phyloP scores from a whole-genome alignment of 2,329 filamentous ascomycete genomes.

The Aureobasidium mangrovei region DNA sequence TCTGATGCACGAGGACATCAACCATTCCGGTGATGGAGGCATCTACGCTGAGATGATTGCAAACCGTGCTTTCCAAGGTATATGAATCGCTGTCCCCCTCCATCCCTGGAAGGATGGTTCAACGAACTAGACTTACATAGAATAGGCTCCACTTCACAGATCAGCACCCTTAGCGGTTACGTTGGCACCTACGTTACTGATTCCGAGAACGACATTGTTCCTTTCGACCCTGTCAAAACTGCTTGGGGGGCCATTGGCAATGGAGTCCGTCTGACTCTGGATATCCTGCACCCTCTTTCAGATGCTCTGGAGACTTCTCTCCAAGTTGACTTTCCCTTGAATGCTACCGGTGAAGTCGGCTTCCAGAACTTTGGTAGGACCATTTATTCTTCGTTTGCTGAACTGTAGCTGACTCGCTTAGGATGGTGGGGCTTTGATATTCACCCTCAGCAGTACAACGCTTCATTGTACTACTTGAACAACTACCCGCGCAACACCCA shows the following conservation, averaged over 20 bases:
- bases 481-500: conserved; percentile 25
- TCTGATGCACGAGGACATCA: conserved; percentile 24
- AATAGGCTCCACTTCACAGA: conserved; percentile 19
- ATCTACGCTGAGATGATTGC: conserved; percentile 63
- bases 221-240: conserved; percentile 23
- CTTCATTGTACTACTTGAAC: conserved; percentile 42
- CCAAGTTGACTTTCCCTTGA: conserved; percentile 30
- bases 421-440: conserved; percentile 46
- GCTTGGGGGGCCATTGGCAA: conserved; percentile 28
- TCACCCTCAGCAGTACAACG: conserved; percentile 39
- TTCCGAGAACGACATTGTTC: conserved; percentile 24
- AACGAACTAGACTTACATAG: neutral
- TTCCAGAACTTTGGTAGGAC: conserved; percentile 37
- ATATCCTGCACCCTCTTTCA: conserved; percentile 36
- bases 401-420: neutral
- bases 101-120: neutral
- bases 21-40: conserved; percentile 60
- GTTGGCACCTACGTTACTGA: conserved; percentile 20
- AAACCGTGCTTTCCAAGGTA: conserved; percentile 60
- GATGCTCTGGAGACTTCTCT: conserved; percentile 37
- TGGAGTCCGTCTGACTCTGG: conserved; percentile 28
- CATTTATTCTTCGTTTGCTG: neutral
- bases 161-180: conserved; percentile 18
- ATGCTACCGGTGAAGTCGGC: conserved; percentile 35
- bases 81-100: neutral